A percentile compares a stretch with the other conserved stretches of the same genome.
These are phyloP conservation scores for Ophiocordyceps camponoti-floridani DNA, from an alignment of 2,329 filamentous ascomycete genomes.

Conservation along the genomic window DNA sequence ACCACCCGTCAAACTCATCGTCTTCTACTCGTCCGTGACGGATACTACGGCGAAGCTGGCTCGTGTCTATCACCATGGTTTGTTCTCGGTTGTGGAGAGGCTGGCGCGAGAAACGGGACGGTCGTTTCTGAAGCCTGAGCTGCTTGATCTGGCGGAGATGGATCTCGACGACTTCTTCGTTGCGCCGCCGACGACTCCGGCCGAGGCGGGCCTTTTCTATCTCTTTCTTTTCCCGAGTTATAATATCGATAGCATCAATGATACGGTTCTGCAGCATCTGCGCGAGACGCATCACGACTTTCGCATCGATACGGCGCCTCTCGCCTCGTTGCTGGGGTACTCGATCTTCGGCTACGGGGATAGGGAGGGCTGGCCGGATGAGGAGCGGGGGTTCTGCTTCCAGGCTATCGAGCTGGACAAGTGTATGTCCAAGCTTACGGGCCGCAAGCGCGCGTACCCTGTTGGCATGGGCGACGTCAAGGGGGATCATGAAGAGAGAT, in stretches of 20 bases:
- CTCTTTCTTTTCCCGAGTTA: slow-evolving; percentile 76
- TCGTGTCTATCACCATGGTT: slow-evolving; percentile 36
- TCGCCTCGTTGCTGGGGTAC: slow-evolving; percentile 64
- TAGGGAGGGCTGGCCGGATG: slow-evolving; percentile 77
- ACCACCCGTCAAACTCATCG: slow-evolving; percentile 46
- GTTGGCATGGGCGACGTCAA: slow-evolving; percentile 79
- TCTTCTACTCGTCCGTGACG: slow-evolving; percentile 85
- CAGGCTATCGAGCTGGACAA: slow-evolving; percentile 81
- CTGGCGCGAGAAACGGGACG: slow-evolving; percentile 20
- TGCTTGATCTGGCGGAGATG: slow-evolving; percentile 66
- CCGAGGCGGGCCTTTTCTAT: slow-evolving; percentile 55
- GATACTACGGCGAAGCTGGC: slow-evolving; percentile 65
- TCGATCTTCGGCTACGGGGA: slow-evolving; percentile 92
- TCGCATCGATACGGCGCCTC: slow-evolving; percentile 75
- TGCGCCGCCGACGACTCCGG: slow-evolving; percentile 43
- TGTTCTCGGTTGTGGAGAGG: slow-evolving; percentile 33
- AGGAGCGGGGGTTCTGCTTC: slow-evolving; percentile 80
- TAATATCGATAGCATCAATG: slow-evolving; percentile 85
- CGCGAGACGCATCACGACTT: slow-evolving; percentile 94
- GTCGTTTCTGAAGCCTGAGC: slow-evolving; percentile 36
- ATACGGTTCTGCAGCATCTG: slow-evolving; percentile 72
- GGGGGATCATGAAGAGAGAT: slow-evolving; percentile 43
- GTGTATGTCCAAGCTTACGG: slow-evolving; percentile 94
- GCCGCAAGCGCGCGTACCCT: slow-evolving; percentile 70
- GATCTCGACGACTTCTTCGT: slow-evolving; percentile 93